Conservation (phyloP, 768 basidiomycete species). For the Leccinum disarticulatum region DNA sequence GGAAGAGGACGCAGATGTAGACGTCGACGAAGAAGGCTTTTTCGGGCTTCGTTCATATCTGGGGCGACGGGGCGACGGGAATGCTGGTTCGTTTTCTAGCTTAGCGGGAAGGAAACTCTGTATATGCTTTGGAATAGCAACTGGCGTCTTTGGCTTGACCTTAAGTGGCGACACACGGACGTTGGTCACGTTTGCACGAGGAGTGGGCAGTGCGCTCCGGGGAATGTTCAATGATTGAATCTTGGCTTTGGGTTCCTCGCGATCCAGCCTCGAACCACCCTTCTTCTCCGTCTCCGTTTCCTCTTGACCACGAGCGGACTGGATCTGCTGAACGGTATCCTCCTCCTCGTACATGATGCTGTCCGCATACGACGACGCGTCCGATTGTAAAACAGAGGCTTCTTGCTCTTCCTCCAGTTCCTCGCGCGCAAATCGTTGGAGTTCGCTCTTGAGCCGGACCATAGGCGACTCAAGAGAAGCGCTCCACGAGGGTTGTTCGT, state of each 20-base stretch:
- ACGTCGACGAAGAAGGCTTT: conserved; percentile 27
- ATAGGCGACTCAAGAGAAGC: conserved; percentile 74
- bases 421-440: conserved; percentile 51
- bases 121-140: conserved; percentile 44
- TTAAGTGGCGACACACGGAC: conserved; percentile 50
- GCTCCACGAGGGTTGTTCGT: conserved; percentile 67
- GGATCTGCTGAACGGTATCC: conserved; percentile 25
- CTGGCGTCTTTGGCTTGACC: conserved; percentile 58
- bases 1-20: conserved; percentile 27
- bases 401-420: conserved; percentile 15
- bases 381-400: conserved; percentile 25
- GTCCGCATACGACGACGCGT: conserved; percentile 21
- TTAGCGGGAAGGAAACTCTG: conserved; percentile 68
- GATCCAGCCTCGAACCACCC: conserved; percentile 41
- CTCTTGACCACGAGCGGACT: conserved; percentile 36
- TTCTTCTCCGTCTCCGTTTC: conserved; percentile 44
- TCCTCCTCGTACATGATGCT: conserved; percentile 34
- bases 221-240: conserved; percentile 37
- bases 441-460: conserved; percentile 60
- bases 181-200: conserved; percentile 34
- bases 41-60: conserved; percentile 30
- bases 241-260: conserved; percentile 53
- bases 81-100: conserved; percentile 60
- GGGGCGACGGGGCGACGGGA: conserved; percentile 40
- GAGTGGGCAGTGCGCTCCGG: conserved; percentile 32